Evolutionary conservation across 1,284 basidiomycete species (phyloP), one percentile per base, ranked within the genome.

Genomic region (Ustilago hordei): DNA sequence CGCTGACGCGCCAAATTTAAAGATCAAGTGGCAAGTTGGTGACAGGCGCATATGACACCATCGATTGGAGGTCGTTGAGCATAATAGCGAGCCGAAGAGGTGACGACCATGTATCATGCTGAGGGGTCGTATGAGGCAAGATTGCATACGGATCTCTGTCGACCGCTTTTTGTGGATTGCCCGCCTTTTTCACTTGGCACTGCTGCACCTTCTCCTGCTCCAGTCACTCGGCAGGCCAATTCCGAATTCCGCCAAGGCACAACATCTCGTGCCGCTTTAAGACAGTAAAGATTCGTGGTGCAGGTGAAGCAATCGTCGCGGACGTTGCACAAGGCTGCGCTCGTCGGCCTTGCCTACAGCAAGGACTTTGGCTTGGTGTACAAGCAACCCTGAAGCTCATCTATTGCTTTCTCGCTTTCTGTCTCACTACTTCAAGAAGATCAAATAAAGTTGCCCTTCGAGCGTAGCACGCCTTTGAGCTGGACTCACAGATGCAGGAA

Each of bases 111-210:
- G 52, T n/a, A 28, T 38, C 35, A 36, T 5, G 53, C 31, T 32
- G 19, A 47, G 8, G 8, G 54, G 52, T 60, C 57, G 3, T 28
- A 50, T 39, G 57, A 28, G 57, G 19, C 41, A 38, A 32, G 28
- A 8, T 48, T 54, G 62, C 55, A 64, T 64, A 45, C 48, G 55
- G 62, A 64, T 7, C 39, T 39, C 0, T 23, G 15, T 53, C 31
- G 11, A 45, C 64, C 57, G 63, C 50, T 31, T 35, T 38, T 39
- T 45, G n/a, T 62, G 55, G 48, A 60, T 47, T 55, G 57, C 64
- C 56, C 56, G 63, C 63, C 48, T 15, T 50, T 43, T 63, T 41
- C 39, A 17, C 39, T 41, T 41, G 39, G 11, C 39, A 7, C 17
- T 41, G 39, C 11, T 28, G 23, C 23, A 28, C 23, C 39, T 19